A percentile compares a stretch with the other conserved stretches of the same genome.
Conservation (phyloP, 805 yeast species). For the Starmerella gropengiesseri region DNA sequence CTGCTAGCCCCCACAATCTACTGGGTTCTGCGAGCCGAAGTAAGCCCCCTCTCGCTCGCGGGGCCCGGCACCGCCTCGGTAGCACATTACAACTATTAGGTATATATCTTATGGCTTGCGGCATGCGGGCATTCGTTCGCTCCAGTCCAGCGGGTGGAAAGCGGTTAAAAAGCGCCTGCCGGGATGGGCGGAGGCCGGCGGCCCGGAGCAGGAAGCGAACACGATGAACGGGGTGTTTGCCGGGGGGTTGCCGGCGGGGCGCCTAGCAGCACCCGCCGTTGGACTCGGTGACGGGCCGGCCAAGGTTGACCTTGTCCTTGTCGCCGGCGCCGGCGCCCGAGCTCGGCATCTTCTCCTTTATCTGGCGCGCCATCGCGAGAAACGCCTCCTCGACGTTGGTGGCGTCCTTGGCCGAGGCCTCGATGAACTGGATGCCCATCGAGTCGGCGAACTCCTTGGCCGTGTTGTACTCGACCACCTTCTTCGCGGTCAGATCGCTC, state of each 20-base stretch:
- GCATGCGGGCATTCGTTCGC: background rate
- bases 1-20: too few species aligned
- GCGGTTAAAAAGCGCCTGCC: too few species aligned
- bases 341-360: conserved; percentile 76
- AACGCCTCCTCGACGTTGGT: conserved; percentile 98
- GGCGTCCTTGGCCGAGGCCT: conserved; percentile 88
- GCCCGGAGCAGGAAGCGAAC: background rate
- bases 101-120: background rate
- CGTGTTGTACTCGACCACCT: conserved; percentile 88
- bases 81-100: background rate
- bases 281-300: conserved; percentile 34
- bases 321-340: conserved; percentile 48
- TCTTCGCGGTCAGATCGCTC: conserved; percentile 86
- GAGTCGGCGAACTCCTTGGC: conserved; percentile 98
- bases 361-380: conserved; percentile 96
- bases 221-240: background rate
- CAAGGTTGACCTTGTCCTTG: conserved; percentile 35
- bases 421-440: conserved; percentile 85
- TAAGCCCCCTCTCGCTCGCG: too few species aligned
- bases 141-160: background rate
- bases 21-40: too few species aligned
- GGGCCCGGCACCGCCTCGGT: too few species aligned
- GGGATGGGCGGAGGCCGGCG: too few species aligned
- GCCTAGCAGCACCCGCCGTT: conserved; percentile 35
- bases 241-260: background rate